Evolutionary conservation across 1,139 yeast species (phyloP), one percentile per base, ranked within the genome.

Genomic region (Diutina rugosa): DNA sequence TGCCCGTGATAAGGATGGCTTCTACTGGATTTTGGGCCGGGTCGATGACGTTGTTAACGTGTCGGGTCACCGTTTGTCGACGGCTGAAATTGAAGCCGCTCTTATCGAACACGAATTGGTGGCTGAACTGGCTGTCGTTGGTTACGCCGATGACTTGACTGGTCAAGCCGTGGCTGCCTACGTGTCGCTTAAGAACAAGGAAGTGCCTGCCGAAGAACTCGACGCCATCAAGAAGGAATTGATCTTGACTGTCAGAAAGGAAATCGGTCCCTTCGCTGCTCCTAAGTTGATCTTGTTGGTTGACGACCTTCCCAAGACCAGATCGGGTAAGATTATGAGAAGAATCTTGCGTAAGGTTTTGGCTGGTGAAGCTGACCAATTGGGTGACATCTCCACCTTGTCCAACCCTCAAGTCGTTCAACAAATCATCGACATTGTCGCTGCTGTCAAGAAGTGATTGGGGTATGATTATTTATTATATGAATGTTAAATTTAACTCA

Each of bases 281-380:
- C 93, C 93, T 56, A 86, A 86, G 71, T 69, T 82, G 63, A 84
- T 85, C 63, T 74, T 85, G 58, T 71, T 86, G 58, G 89, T 86
- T 58, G 86, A 84, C 64, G 93, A 86, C 65, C 79, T 86, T 66
- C 93, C 93, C 67, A 86, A 86, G 77, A 86, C 93, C 8, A 81
- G 93, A 74, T 84, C 90, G 1, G 93, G 93, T 66, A 86, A 86
- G 73, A 85, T 86, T 61, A 86, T 86, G 93, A 81, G 93, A 78
- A 80, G 93, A 75, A 85, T 86, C 63, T 78, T 86, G 67, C 80
- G 93, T 71, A 86, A 86, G 72, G 82, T 85, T 56, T 74, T 85
- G 63, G 89, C 90, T 57, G 89, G 88, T 58, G 91, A 85, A 72
- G 87, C 84, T 65, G 90, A 85, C 64, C 88, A 79, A 68, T 75